Percentiles rank a stretch among this genome's conserved stretches.
phyloP scores from a whole-genome alignment of 2,329 filamentous ascomycete genomes.

The Neonectria faginata region DNA sequence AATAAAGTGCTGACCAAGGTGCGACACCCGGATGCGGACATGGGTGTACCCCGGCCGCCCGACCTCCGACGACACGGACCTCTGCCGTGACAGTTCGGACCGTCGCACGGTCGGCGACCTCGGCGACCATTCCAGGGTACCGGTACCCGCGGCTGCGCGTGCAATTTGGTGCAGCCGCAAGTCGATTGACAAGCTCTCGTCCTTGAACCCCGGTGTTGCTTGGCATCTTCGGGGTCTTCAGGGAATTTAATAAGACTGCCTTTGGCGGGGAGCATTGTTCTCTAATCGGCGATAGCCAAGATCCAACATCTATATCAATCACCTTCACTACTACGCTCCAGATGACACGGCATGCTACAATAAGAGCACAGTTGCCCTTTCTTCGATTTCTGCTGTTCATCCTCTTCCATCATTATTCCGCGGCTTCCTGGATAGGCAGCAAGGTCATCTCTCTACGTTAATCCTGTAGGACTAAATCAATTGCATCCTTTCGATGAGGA shows the following conservation, averaged over 20 bases:
- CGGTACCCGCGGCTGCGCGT: background rate
- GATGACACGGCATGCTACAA: background rate
- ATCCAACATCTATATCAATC: background rate
- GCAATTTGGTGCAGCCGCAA: background rate
- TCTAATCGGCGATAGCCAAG: too few relatives aligned
- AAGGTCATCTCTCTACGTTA: too few relatives aligned
- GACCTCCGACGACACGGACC: background rate
- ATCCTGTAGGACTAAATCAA: too few relatives aligned
- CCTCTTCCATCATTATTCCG: too few relatives aligned
- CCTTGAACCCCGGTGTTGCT: background rate
- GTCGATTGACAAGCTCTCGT: background rate
- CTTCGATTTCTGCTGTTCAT: too few relatives aligned
- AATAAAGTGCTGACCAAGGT: slow-evolving; percentile 3
- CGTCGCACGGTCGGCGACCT: slow-evolving; percentile 18
- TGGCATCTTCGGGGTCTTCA: background rate
- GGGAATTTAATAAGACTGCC: background rate
- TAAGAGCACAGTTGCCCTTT: too few relatives aligned
- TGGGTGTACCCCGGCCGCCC: slow-evolving; percentile 1
- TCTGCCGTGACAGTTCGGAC: background rate
- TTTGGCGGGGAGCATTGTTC: background rate
- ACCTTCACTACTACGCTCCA: background rate
- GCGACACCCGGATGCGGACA: background rate
- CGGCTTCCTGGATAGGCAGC: too few relatives aligned
- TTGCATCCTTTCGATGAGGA: too few relatives aligned
- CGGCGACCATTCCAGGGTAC: slow-evolving; percentile 18